A percentile compares a stretch with the other conserved stretches of the same genome.
phyloP scores from a whole-genome alignment of 2,329 filamentous ascomycete species.

The Curvularia verruculosa region DNA sequence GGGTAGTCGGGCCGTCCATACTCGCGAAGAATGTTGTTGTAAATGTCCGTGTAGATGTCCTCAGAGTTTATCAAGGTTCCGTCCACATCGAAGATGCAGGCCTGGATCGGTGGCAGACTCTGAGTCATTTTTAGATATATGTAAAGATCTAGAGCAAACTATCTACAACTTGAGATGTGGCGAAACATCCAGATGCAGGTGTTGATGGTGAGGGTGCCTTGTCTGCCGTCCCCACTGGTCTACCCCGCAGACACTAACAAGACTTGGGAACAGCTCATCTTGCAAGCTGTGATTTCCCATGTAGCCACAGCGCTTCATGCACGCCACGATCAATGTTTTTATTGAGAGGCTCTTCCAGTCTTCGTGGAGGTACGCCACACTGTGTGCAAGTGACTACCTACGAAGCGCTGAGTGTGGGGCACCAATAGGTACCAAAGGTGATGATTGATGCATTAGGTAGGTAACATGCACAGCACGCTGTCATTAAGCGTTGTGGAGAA shows the following conservation, averaged over 20 bases:
- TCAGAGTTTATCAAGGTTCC: slow-evolving; percentile 46
- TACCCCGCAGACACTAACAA: slow-evolving; percentile 1
- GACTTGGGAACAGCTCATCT: neutral
- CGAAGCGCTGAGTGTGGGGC: neutral
- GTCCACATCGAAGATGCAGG: slow-evolving; percentile 48
- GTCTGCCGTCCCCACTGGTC: neutral
- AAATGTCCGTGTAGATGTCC: slow-evolving; percentile 34
- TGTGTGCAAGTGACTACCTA: neutral
- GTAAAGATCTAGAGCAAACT: neutral
- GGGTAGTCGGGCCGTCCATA: slow-evolving; percentile 27
- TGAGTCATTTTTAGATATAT: neutral
- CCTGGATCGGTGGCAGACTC: slow-evolving; percentile 31
- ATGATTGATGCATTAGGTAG: no score
- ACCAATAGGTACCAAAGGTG: neutral
- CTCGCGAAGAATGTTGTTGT: slow-evolving; percentile 30
- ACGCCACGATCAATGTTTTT: neutral
- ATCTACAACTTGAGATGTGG: neutral
- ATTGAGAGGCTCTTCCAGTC: neutral
- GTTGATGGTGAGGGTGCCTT: neutral
- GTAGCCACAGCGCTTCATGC: neutral
- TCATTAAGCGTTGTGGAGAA: no score
- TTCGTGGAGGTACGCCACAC: neutral
- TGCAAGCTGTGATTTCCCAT: neutral
- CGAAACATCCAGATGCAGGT: neutral
- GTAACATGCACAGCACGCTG: no score